Base-by-base conservation (phyloP, 345 rosid genomes). In the Clarkia xantiana region DNA sequence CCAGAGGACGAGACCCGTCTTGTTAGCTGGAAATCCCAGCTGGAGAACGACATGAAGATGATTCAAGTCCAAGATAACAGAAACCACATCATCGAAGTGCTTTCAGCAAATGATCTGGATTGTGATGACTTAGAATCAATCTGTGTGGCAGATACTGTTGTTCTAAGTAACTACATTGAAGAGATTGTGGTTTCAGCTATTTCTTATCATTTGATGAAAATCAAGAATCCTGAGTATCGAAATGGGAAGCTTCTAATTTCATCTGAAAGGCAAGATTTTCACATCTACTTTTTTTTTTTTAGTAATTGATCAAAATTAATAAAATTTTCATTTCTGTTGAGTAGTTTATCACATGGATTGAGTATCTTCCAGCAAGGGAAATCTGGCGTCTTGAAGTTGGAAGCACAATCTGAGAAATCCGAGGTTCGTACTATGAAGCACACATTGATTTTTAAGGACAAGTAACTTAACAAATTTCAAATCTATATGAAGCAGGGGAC, bases 21-120 rank as follows among this genome's bases (percentile, higher is more conserved):
- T 9, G 85, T 86, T 52, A 91, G 86, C 78, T 86, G 96, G 96
- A 91, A 91, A 51, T 72, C 82, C 14, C 93, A 81, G 61, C 76
- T 91, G 39, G 96, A 86, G 63, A 73, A 77, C 13, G 98, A 86
- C 63, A 91, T 91, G 98, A 86, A 79, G 72, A 80, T 64, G 85
- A 81, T 91, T 47, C 81, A 81, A 75, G 79, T 84, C 62, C 89
- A 78, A 60, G 98, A 91, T 49, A 91, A 86, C 40, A 74, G 78
- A 59, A 91, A 81, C 62, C 96, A 91, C 53, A 78, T 91, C 63
- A 65, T 75, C 75, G 96, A 91, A 67, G 96, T 91, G 42, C 82
- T 91, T 42, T 82, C 93, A 2, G 74, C 78, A 8, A 91, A 91
- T 51, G 96, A 91, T 66, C 76, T 91, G 1, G 84, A 79, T 47